Conservation (phyloP, 345 rosid species). For the Populus euphratica region DNA sequence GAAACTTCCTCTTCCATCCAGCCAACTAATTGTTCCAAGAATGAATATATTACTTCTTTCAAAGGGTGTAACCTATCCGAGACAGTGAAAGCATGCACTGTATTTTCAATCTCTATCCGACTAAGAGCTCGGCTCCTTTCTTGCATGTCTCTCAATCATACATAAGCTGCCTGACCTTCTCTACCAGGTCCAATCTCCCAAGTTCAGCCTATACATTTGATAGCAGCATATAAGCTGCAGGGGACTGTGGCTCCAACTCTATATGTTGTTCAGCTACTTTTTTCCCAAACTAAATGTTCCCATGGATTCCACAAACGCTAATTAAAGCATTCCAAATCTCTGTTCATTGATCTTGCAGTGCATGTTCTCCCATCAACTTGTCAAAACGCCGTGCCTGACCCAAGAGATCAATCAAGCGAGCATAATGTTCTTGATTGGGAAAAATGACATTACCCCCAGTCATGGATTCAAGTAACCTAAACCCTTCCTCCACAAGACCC, state of each 20-base stretch:
- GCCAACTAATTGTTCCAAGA: slow-evolving; percentile 43
- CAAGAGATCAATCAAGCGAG: slow-evolving; percentile 70
- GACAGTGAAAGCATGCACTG: slow-evolving; percentile 44
- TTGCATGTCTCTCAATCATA: slow-evolving; percentile 43
- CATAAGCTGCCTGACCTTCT: slow-evolving; percentile 45
- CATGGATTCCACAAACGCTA: slow-evolving; percentile 53
- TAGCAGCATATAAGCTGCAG: slow-evolving; percentile 56
- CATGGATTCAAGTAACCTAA: slow-evolving; percentile 50
- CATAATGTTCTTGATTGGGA: slow-evolving; percentile 70
- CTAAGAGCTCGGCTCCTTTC: slow-evolving; percentile 52
- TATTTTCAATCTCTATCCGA: slow-evolving; percentile 56
- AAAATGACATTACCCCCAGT: slow-evolving; percentile 37
- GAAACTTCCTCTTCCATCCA: slow-evolving; percentile 45
- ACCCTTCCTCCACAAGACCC: slow-evolving; percentile 58
- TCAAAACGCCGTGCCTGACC: slow-evolving; percentile 59
- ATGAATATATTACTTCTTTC: slow-evolving; percentile 39
- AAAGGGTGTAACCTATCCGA: slow-evolving; percentile 49
- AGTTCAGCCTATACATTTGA: slow-evolving; percentile 48
- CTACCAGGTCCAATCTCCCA: slow-evolving; percentile 57
- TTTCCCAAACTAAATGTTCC: slow-evolving; percentile 50
- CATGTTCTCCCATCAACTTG: slow-evolving; percentile 45
- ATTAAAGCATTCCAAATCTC: slow-evolving; percentile 53
- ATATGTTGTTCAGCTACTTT: slow-evolving; percentile 53
- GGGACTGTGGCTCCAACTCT: slow-evolving; percentile 44
- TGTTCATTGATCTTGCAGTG: slow-evolving; percentile 43